A percentile compares a stretch with the other conserved stretches of the same genome.
These are phyloP conservation scores for Hysterangium stoloniferum DNA, from an alignment of 768 basidiomycete species.

Conservation along the genomic window DNA sequence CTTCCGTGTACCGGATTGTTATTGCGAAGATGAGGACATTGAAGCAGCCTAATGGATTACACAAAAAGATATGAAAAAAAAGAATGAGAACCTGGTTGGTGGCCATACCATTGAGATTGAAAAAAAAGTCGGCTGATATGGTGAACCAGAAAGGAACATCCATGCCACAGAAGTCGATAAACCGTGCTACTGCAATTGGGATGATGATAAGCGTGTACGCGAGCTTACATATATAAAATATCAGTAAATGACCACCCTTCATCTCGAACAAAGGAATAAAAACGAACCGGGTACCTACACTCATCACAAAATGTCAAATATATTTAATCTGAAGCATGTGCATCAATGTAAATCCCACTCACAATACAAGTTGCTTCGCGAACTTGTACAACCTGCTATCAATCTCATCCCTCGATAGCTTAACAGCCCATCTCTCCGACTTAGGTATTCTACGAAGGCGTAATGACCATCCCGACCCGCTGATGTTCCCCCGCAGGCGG, in stretches of 20 bases:
- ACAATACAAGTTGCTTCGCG: conserved; percentile 48
- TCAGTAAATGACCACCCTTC: neutral
- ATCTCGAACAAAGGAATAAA: neutral
- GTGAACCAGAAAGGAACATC: conserved; percentile 34
- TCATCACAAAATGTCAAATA: neutral
- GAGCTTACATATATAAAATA: conserved; percentile 18
- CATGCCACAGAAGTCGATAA: conserved; percentile 36
- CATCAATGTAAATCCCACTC: neutral
- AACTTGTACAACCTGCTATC: conserved; percentile 27
- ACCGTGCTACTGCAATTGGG: conserved; percentile 39
- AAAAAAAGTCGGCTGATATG: conserved; percentile 26
- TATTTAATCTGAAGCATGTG: neutral
- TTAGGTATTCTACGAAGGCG: conserved; percentile 25
- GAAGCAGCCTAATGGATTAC: conserved; percentile 27
- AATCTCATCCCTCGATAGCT: conserved; percentile 23
- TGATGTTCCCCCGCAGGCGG: conserved; percentile 39
- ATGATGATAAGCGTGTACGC: conserved; percentile 42
- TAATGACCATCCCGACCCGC: conserved; percentile 28
- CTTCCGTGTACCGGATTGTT: conserved; percentile 26
- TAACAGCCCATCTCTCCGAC: conserved; percentile 26
- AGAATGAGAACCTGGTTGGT: no score
- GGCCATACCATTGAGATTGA: conserved; percentile 27
- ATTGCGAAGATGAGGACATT: conserved; percentile 25
- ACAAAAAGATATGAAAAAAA: no score
- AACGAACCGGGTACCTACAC: conserved; percentile 11